Percentiles rank a stretch among this genome's conserved stretches.
Conservation (phyloP, 1,139 yeast species). For the Meyerozyma elateridarum region DNA sequence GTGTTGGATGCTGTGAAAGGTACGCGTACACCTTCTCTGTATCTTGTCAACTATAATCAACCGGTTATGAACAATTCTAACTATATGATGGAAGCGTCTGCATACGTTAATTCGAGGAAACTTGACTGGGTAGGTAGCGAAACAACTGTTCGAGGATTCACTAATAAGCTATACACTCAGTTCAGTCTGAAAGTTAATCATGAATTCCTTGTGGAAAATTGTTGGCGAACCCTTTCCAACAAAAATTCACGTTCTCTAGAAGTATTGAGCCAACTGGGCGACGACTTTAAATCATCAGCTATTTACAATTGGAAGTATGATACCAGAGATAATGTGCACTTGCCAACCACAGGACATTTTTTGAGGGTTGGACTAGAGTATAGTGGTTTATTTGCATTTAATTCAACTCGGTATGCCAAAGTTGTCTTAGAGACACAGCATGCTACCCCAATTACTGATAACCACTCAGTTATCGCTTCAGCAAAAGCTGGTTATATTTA, state of each 20-base stretch:
- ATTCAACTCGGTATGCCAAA: slow-evolving; percentile 37
- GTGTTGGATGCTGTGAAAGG: slow-evolving; percentile 76
- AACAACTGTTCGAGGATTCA: slow-evolving; percentile 54
- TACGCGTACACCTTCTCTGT: slow-evolving; percentile 73
- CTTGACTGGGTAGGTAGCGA: slow-evolving; percentile 68
- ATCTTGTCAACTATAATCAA: slow-evolving; percentile 55
- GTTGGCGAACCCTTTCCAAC: slow-evolving; percentile 56
- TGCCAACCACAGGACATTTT: slow-evolving; percentile 57
- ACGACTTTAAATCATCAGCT: slow-evolving; percentile 54
- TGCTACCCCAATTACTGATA: slow-evolving; percentile 23
- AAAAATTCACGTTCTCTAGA: slow-evolving; percentile 31
- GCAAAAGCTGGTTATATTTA: slow-evolving; percentile 50
- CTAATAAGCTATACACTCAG: slow-evolving; percentile 44
- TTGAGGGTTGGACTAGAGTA: slow-evolving; percentile 55
- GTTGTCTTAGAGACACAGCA: slow-evolving; percentile 44
- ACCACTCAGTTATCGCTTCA: slow-evolving; percentile 36
- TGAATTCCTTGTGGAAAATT: slow-evolving; percentile 61
- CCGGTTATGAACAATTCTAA: slow-evolving; percentile 55
- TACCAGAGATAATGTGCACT: slow-evolving; percentile 48
- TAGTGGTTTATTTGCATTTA: slow-evolving; percentile 37
- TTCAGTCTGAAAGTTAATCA: slow-evolving; percentile 31
- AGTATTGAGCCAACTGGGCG: slow-evolving; percentile 49
- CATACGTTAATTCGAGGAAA: slow-evolving; percentile 54
- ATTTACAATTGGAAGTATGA: slow-evolving; percentile 51
- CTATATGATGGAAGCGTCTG: slow-evolving; percentile 51